phyloP scores from a whole-genome alignment of 2,329 filamentous ascomycete species.

The Beauveria brongniartii region DNA sequence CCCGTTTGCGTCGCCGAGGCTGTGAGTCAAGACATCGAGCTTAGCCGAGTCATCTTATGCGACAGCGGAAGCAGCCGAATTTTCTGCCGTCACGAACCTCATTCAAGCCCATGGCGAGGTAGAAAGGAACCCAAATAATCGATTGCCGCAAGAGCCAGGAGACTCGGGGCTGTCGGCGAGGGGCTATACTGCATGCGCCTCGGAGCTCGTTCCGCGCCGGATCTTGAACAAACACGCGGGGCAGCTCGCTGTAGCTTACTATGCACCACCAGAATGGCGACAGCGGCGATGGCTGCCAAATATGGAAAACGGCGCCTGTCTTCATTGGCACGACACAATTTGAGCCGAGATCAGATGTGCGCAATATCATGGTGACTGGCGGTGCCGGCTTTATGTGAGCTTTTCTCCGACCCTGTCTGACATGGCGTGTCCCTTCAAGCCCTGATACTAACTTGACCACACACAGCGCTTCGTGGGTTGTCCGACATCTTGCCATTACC shows the following conservation, averaged over 20 bases:
- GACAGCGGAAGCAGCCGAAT: neutral
- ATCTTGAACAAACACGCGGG: neutral
- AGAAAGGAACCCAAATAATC: neutral
- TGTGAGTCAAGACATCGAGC: neutral
- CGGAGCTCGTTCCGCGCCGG: neutral
- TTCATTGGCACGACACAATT: slow-evolving; percentile 64
- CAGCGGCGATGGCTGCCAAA: slow-evolving; percentile 39
- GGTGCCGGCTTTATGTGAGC: slow-evolving; percentile 79
- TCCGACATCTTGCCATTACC: slow-evolving; percentile 66
- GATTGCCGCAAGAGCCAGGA: neutral
- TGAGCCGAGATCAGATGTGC: slow-evolving; percentile 58
- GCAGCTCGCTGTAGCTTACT: neutral
- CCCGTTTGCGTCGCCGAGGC: neutral
- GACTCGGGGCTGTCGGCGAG: neutral
- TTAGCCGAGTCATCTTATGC: neutral
- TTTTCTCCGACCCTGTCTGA: neutral
- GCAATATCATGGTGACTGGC: slow-evolving; percentile 77
- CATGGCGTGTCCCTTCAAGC: neutral
- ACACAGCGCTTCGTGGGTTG: slow-evolving; percentile 69
- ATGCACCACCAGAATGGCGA: neutral
- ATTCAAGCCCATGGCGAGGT: neutral
- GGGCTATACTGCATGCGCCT: neutral
- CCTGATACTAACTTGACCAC: slow-evolving; percentile 4
- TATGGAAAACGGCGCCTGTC: slow-evolving; percentile 63
- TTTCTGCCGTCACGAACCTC: neutral